Percentiles rank a stretch among this genome's conserved stretches.
Conservation (phyloP, 2,329 filamentous ascomycete species). For the Macroventuria anomochaeta region DNA sequence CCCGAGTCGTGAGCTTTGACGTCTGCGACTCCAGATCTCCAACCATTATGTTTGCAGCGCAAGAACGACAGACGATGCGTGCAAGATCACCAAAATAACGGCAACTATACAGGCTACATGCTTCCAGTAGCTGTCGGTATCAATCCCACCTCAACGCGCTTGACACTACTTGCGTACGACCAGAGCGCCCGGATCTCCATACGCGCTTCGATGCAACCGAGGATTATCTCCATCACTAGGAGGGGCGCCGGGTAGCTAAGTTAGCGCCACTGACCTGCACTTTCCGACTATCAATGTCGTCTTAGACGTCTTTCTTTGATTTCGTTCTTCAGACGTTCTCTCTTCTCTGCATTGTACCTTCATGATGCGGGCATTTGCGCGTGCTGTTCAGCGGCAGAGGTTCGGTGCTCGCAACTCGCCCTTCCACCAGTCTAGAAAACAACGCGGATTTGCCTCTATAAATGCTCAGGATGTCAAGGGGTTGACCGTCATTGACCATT, state of each 20-base stretch:
- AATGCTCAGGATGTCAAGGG: conserved; percentile 25
- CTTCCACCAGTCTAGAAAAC: conserved; percentile 7
- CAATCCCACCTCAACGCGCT: no score
- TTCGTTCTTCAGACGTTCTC: not conserved
- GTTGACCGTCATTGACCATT: conserved; percentile 42
- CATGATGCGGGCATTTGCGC: conserved; percentile 37
- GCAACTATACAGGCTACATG: not conserved
- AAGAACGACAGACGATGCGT: not conserved
- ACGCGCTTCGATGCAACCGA: conserved; percentile 29
- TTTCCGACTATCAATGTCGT: conserved; percentile 7
- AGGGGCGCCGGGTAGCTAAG: conserved; percentile 27
- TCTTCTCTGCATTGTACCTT: not conserved
- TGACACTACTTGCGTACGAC: not conserved
- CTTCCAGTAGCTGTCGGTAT: not conserved
- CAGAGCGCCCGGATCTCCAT: conserved; percentile 7
- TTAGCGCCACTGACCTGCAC: conserved; percentile 26
- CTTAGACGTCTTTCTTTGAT: not conserved
- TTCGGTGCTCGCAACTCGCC: conserved; percentile 18
- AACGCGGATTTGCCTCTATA: conserved; percentile 26
- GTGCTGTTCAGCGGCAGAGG: conserved; percentile 26
- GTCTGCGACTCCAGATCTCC: not conserved
- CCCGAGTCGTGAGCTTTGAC: conserved; percentile 14
- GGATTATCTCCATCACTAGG: conserved; percentile 21
- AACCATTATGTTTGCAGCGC: not conserved
- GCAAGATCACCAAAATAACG: no score